Conservation (phyloP, 1,284 basidiomycete species). For the Boletus calvinii region DNA sequence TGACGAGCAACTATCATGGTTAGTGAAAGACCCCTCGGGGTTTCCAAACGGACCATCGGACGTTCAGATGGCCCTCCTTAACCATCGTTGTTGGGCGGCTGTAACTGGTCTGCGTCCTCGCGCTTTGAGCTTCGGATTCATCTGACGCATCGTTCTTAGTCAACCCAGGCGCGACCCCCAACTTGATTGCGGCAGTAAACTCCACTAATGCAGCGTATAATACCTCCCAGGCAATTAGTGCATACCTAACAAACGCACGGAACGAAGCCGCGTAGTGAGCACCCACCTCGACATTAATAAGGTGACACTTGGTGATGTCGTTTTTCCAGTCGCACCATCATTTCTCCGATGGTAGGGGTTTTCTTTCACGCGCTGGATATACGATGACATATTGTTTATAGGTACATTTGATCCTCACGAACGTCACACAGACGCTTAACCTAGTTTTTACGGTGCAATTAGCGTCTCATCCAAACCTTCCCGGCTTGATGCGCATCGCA, state of each 20-base stretch:
- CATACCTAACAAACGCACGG: slow-evolving; percentile 35
- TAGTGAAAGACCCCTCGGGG: slow-evolving; percentile 35
- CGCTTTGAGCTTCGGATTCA: background rate
- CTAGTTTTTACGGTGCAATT: slow-evolving; percentile 38
- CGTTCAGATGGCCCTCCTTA: slow-evolving; percentile 37
- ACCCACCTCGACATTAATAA: background rate
- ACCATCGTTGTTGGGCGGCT: slow-evolving; percentile 47
- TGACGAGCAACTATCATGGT: slow-evolving; percentile 39
- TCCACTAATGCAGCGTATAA: slow-evolving; percentile 35
- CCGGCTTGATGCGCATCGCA: slow-evolving; percentile 47
- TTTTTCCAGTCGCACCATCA: slow-evolving; percentile 23
- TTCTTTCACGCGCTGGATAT: background rate
- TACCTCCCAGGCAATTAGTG: slow-evolving; percentile 37
- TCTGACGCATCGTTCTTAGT: slow-evolving; percentile 28
- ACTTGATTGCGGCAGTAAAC: slow-evolving; percentile 33
- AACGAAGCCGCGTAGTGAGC: slow-evolving; percentile 51
- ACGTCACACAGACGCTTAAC: slow-evolving; percentile 35
- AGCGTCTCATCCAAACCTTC: slow-evolving; percentile 31
- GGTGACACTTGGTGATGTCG: slow-evolving; percentile 5
- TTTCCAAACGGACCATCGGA: slow-evolving; percentile 43
- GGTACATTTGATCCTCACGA: slow-evolving; percentile 21
- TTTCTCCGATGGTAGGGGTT: slow-evolving; percentile 24
- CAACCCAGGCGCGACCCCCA: slow-evolving; percentile 38
- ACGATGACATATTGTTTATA: slow-evolving; percentile 7
- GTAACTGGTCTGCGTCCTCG: slow-evolving; percentile 37